These are phyloP conservation scores for Gastrodia elata DNA, from an alignment of 106 monocot species.

Conservation along the genomic window DNA sequence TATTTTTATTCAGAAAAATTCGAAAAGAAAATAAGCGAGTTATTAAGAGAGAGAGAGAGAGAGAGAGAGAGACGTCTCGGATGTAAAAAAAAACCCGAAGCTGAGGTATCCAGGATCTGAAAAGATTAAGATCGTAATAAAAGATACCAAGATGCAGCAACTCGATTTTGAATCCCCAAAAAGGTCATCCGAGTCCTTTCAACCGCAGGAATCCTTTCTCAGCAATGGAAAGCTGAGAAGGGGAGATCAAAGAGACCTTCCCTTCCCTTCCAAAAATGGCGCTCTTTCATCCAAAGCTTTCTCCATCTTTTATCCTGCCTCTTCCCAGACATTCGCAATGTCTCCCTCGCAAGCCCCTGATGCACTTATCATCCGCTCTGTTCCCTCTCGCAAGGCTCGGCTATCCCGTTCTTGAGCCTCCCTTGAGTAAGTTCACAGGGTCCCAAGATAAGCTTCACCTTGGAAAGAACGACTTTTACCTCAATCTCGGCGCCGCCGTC, in stretches of 20 bases:
- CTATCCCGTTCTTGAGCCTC: constrained; percentile 11
- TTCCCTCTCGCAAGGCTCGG: constrained; percentile 16
- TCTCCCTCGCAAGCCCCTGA: constrained; percentile 4
- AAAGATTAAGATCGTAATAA: no score
- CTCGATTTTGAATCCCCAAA: neutral
- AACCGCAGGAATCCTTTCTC: neutral
- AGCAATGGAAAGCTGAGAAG: constrained; percentile 13
- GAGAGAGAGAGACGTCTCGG: neutral
- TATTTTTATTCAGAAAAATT: no score
- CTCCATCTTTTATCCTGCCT: constrained; percentile 18
- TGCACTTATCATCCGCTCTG: constrained; percentile 3
- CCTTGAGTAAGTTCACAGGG: constrained; percentile 4
- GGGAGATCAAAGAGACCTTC: neutral
- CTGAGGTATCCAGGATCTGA: neutral
- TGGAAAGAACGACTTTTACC: constrained; percentile 41
- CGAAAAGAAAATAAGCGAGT: no score
- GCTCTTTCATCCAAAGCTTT: constrained; percentile 37
- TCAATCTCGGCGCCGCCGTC: constrained; percentile 81
- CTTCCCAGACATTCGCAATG: constrained; percentile 28
- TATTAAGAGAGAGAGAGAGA: neutral
- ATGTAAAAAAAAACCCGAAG: no score
- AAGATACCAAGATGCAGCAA: neutral
- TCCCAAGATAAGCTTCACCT: neutral
- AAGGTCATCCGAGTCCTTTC: neutral
- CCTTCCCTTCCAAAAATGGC: constrained; percentile 39